These are phyloP conservation scores for Penicillium hordei DNA, from an alignment of 2,329 filamentous ascomycete species.

Conservation along the genomic window DNA sequence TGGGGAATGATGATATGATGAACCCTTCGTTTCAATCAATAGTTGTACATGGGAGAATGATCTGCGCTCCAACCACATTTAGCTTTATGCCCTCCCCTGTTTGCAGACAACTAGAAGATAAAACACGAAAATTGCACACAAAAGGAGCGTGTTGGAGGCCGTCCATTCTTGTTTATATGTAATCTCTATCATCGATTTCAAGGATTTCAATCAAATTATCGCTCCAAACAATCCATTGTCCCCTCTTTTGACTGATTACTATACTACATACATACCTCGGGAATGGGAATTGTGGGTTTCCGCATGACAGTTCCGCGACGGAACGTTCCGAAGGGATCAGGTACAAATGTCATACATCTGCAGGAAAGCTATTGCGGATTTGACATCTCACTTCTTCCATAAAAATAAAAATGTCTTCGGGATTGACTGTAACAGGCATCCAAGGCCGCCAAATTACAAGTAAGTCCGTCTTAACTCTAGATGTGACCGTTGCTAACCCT, in stretches of 20 bases:
- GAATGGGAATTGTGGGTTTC: not conserved
- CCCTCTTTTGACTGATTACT: not conserved
- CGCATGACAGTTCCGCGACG: not conserved
- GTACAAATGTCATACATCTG: not conserved
- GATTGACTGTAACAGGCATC: slow-evolving; percentile 16
- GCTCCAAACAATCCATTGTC: not conserved
- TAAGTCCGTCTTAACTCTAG: not conserved
- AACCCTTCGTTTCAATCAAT: not conserved
- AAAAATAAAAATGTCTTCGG: slow-evolving; percentile 5
- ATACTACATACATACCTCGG: not conserved
- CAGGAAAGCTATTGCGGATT: not conserved
- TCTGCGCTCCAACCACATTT: not conserved
- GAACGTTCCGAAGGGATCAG: slow-evolving; percentile 1
- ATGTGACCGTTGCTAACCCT: not conserved
- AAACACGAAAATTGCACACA: not conserved
- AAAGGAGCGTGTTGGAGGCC: not conserved
- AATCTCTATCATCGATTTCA: not conserved
- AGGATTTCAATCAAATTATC: not conserved
- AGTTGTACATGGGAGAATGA: not conserved
- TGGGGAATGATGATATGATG: not conserved
- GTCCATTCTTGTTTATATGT: not conserved
- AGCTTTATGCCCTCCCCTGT: not conserved
- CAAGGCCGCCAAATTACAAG: slow-evolving; percentile 21
- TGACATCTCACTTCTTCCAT: not conserved
- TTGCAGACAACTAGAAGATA: not conserved